phyloP scores from a whole-genome alignment of 1,284 basidiomycete species.

The Marasmius fiardii region DNA sequence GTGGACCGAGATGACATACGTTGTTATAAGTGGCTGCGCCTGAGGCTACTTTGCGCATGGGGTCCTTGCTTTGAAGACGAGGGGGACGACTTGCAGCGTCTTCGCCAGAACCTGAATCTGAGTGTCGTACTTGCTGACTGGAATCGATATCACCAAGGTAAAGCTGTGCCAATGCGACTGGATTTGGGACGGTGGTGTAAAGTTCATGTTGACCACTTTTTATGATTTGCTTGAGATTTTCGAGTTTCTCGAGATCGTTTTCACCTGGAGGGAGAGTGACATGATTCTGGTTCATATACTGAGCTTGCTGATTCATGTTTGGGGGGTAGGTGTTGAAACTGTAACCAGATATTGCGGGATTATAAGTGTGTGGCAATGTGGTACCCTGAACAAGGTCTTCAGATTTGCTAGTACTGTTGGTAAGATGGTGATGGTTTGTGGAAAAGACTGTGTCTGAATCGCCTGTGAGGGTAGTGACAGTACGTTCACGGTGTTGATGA shows the following conservation, averaged over 20 bases:
- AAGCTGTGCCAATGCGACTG: constrained; percentile 55
- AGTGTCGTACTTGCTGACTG: constrained; percentile 32
- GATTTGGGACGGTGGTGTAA: constrained; percentile 62
- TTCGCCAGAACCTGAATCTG: constrained; percentile 11
- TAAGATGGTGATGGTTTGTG: constrained; percentile 13
- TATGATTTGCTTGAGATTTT: constrained; percentile 69
- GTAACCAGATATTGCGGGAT: neutral
- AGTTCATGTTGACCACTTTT: constrained; percentile 67
- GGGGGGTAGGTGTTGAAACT: neutral
- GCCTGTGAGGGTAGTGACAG: constrained; percentile 60
- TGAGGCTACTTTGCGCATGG: neutral
- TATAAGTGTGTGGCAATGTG: neutral
- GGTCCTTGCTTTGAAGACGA: constrained; percentile 15
- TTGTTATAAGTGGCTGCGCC: neutral
- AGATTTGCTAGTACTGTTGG: constrained; percentile 23
- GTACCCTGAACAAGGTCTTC: neutral
- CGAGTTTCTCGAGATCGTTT: constrained; percentile 65
- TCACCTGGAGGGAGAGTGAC: constrained; percentile 37
- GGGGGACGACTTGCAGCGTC: constrained; percentile 16
- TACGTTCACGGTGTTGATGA: constrained; percentile 54
- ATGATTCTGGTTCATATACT: constrained; percentile 5
- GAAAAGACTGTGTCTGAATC: constrained; percentile 35
- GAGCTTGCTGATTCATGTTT: constrained; percentile 8
- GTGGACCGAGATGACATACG: neutral
- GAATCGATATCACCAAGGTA: constrained; percentile 51